phyloP scores from a whole-genome alignment of 2,329 filamentous ascomycete genomes.

The Colletotrichum sidae region DNA sequence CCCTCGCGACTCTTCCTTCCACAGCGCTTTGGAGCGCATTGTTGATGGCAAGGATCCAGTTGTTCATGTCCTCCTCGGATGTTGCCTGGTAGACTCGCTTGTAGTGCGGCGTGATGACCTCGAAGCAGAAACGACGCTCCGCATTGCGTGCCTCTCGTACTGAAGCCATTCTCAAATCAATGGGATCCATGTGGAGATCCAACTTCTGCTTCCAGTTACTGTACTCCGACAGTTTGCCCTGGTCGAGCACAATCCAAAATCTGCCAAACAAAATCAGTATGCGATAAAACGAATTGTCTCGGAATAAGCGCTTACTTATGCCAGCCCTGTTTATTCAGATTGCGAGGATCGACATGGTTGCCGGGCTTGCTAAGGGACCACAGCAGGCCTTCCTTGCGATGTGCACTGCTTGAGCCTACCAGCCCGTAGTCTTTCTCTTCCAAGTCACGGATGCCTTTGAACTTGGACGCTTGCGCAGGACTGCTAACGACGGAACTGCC shows the following conservation, averaged over 20 bases:
- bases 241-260: slow-evolving; percentile 98
- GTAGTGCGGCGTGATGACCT: slow-evolving; percentile 96
- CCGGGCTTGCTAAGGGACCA: slow-evolving; percentile 95
- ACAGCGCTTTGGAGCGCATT: slow-evolving; percentile 97
- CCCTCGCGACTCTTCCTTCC: slow-evolving; percentile 77
- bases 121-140: slow-evolving; percentile 95
- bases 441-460: slow-evolving; percentile 92
- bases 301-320: slow-evolving; percentile 79
- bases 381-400: slow-evolving; percentile 91
- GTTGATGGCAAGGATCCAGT: slow-evolving; percentile 96
- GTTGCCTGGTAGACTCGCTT: slow-evolving; percentile 98
- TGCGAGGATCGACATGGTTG: slow-evolving; percentile 94
- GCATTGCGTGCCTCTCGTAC: slow-evolving; percentile 95
- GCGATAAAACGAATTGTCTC: not conserved
- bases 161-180: slow-evolving; percentile 95
- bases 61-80: slow-evolving; percentile 97
- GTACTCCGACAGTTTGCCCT: slow-evolving; percentile 96
- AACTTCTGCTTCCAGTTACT: slow-evolving; percentile 99
- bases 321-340: slow-evolving; percentile 97
- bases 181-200: slow-evolving; percentile 97
- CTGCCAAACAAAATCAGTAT: slow-evolving; percentile 56
- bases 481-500: slow-evolving; percentile 59
- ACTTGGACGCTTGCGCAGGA: slow-evolving; percentile 69
- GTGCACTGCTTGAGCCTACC: slow-evolving; percentile 66
- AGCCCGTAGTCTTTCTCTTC: slow-evolving; percentile 80